Conservation (phyloP, 2,329 filamentous ascomycete species). For the Epichloe sylvatica region DNA sequence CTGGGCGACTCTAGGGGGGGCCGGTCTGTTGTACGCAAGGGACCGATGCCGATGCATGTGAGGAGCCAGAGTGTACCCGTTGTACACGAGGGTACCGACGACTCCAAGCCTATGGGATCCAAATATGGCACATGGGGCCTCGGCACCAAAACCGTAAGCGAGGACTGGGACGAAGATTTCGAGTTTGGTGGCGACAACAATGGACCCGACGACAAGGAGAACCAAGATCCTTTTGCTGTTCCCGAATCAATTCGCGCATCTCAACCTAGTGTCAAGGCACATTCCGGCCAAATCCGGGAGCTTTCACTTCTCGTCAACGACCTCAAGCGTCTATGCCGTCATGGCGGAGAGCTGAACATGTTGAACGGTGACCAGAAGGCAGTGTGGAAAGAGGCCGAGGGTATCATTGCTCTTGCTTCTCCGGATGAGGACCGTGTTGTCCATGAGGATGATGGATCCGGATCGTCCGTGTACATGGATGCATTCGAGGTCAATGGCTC, state of each 20-base stretch:
- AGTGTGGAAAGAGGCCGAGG: slow-evolving; percentile 70
- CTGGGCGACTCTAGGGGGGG: slow-evolving; percentile 60
- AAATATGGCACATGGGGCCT: slow-evolving; percentile 77
- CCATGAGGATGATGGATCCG: slow-evolving; percentile 24
- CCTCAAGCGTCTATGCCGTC: slow-evolving; percentile 60
- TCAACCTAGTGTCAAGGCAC: slow-evolving; percentile 67
- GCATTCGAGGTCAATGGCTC: slow-evolving; percentile 26
- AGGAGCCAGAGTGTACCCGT: slow-evolving; percentile 72
- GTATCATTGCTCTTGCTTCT: slow-evolving; percentile 72
- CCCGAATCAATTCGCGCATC: slow-evolving; percentile 68
- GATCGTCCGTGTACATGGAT: slow-evolving; percentile 27
- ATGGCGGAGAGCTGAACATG: slow-evolving; percentile 55
- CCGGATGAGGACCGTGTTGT: slow-evolving; percentile 42
- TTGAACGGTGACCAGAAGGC: slow-evolving; percentile 42
- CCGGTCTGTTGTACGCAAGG: slow-evolving; percentile 50
- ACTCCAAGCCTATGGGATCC: slow-evolving; percentile 36
- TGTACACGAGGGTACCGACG: slow-evolving; percentile 47
- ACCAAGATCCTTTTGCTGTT: slow-evolving; percentile 28
- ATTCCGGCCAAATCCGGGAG: slow-evolving; percentile 72
- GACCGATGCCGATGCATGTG: slow-evolving; percentile 55
- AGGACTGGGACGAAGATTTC: slow-evolving; percentile 86
- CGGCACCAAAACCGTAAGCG: slow-evolving; percentile 64
- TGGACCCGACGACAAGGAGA: slow-evolving; percentile 22
- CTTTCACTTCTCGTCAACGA: slow-evolving; percentile 72
- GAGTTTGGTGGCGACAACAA: slow-evolving; percentile 47